Conservation (phyloP, 768 basidiomycete species). For the Galerina marginata region DNA sequence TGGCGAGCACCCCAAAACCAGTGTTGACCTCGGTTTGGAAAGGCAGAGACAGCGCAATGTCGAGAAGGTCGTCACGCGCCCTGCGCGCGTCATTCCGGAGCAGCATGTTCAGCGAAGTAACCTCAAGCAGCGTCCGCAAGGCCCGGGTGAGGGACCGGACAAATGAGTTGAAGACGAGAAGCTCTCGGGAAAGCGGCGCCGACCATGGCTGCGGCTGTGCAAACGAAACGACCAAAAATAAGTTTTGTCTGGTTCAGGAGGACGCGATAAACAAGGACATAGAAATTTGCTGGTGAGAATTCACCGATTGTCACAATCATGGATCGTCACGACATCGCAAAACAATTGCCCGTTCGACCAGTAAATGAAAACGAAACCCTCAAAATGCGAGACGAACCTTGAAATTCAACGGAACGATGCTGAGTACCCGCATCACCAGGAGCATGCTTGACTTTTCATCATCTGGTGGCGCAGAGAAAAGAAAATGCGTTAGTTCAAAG, state of each 20-base stretch:
- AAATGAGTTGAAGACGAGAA: constrained; percentile 98
- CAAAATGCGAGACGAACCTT: constrained; percentile 59
- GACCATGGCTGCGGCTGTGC: constrained; percentile 87
- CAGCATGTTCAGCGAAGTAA: constrained; percentile 91
- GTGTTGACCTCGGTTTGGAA: constrained; percentile 98
- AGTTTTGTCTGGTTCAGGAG: not conserved
- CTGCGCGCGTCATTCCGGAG: constrained; percentile 87
- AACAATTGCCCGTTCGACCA: constrained; percentile 13
- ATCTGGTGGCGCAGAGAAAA: constrained; percentile 49
- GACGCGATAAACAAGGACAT: not conserved
- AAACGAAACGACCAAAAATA: constrained; percentile 14
- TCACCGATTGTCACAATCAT: not conserved
- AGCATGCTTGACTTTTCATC: constrained; percentile 95
- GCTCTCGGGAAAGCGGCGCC: constrained; percentile 93
- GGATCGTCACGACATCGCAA: constrained; percentile 8
- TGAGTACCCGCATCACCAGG: constrained; percentile 94
- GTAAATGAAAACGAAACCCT: constrained; percentile 7
- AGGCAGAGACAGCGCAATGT: constrained; percentile 89
- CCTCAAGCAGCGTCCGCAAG: constrained; percentile 88
- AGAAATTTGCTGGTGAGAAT: constrained; percentile 2
- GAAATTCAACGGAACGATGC: constrained; percentile 94
- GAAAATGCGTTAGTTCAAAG: not conserved
- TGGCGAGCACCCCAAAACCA: constrained; percentile 95
- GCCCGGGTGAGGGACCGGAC: constrained; percentile 90
- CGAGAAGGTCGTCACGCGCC: constrained; percentile 88